Evolutionary conservation across 1,284 basidiomycete genomes (phyloP), one percentile per base, ranked within the genome.

Genomic region (Moniliophthora roreri): DNA sequence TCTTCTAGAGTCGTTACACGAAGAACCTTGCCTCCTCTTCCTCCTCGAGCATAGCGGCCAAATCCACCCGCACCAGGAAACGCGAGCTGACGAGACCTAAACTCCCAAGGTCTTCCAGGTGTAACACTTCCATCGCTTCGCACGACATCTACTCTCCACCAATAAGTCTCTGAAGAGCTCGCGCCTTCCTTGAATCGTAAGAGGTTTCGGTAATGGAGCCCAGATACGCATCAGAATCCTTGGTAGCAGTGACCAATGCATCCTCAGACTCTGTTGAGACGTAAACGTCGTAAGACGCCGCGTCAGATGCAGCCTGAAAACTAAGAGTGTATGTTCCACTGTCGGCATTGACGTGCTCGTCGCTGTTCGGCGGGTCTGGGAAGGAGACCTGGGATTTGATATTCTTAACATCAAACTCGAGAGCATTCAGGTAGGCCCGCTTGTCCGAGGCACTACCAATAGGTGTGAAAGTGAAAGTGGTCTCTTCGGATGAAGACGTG

Each of bases 1-100:
- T 53, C 51, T 7, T 34, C 37, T 15, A 54, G 48, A 8, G 15
- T 54, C 3, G 52, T 54, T 13, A 54, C 52, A 35, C 40, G 50
- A 28, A 49, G 48, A 35, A 54, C 38, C 32, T 49, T 28, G 21
- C 47, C 52, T 18, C 47, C 47, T 24, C 51, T 26, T 7, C 47
- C 52, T 7, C 52, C 52, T 18, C 38, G 35, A 20, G 52, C 52
- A 35, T 48, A 54, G 38, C 37, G 35, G 16, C 52, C 52, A 42
- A 40, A 54, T 20, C 52, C 52, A n/a, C 50, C 52, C 16, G 52
- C 52, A 35, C 52, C 52, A 4, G 52, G 52, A 34, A 54, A 54
- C 8, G 52, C 52, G n/a, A 54, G 48, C 5, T 36, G 28, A 35
- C 44, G 26, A 32, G 52, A 18, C 16, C 52, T 18, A 37, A 49